phyloP scores from a whole-genome alignment of 1,139 yeast genomes.

The Blastobotrys malaysiensis region DNA sequence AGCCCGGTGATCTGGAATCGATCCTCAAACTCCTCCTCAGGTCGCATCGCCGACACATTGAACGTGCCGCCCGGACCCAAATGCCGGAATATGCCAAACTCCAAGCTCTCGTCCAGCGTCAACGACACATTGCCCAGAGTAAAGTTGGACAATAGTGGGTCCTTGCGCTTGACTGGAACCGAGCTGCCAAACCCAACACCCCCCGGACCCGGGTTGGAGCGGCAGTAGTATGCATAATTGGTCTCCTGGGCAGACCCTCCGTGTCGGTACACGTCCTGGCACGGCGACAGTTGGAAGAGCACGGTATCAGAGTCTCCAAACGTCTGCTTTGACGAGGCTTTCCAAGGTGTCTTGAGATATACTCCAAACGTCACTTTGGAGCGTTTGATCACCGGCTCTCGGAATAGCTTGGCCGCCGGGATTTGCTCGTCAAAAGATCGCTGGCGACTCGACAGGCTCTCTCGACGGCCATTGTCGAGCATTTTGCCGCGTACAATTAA shows the following conservation, averaged over 20 bases:
- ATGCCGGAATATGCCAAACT: conserved; percentile 76
- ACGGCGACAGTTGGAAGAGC: conserved; percentile 62
- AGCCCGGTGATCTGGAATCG: conserved; percentile 66
- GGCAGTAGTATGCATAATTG: conserved; percentile 33
- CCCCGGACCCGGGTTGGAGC: conserved; percentile 39
- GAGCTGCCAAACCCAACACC: conserved; percentile 77
- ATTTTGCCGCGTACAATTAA: conserved; percentile 60
- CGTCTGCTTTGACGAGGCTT: conserved; percentile 58
- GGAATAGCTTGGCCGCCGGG: conserved; percentile 34
- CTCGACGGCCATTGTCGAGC: conserved; percentile 23
- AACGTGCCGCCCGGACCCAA: conserved; percentile 49
- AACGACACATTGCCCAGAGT: conserved; percentile 64
- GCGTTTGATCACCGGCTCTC: conserved; percentile 8
- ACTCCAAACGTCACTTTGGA: conserved; percentile 54
- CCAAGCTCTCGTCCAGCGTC: conserved; percentile 70
- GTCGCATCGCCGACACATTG: conserved; percentile 27
- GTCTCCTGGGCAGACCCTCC: conserved; percentile 17
- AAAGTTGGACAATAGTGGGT: conserved; percentile 15
- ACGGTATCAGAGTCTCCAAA: conserved; percentile 59
- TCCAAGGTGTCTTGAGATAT: conserved; percentile 69
- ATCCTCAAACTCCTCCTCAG: conserved; percentile 53
- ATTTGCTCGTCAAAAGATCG: conserved; percentile 11
- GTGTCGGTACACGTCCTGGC: conserved; percentile 46
- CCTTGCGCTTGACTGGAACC: conserved; percentile 25
- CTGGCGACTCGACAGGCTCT: conserved; percentile 3